phyloP scores from a whole-genome alignment of 2,329 filamentous ascomycete species.

The Cladophialophora yegresii region DNA sequence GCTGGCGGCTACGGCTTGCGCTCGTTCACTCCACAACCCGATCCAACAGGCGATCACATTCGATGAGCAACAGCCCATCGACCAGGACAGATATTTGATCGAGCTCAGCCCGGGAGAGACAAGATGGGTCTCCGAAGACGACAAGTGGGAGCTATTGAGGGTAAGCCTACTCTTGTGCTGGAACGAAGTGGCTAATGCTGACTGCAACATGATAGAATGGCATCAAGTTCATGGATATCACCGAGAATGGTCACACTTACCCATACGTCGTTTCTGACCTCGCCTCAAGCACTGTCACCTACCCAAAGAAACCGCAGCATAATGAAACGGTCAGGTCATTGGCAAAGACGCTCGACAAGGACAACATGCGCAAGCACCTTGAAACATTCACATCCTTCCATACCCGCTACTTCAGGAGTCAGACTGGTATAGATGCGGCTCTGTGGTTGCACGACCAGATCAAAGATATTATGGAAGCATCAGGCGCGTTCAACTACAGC shows the following conservation, averaged over 20 bases:
- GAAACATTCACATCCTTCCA: slow-evolving; percentile 65
- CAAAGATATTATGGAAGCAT: slow-evolving; percentile 67
- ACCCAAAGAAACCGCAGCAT: slow-evolving; percentile 66
- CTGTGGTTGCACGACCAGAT: slow-evolving; percentile 82
- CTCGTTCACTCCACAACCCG: slow-evolving; percentile 35
- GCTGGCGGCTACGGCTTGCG: slow-evolving; percentile 41
- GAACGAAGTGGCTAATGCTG: slow-evolving; percentile 19
- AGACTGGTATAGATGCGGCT: slow-evolving; percentile 76
- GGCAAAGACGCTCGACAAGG: slow-evolving; percentile 69
- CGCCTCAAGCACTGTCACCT: slow-evolving; percentile 53
- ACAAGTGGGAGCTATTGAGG: slow-evolving; percentile 88
- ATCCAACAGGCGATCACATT: slow-evolving; percentile 40
- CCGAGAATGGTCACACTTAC: slow-evolving; percentile 69
- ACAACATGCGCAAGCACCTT: slow-evolving; percentile 74
- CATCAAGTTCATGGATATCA: slow-evolving; percentile 92
- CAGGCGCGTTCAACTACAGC: slow-evolving; percentile 66
- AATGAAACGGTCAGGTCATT: slow-evolving; percentile 69
- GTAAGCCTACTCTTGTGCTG: slow-evolving; percentile 53
- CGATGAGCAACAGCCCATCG: slow-evolving; percentile 8
- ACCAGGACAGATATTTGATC: slow-evolving; percentile 66
- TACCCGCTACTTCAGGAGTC: slow-evolving; percentile 61
- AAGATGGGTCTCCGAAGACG: slow-evolving; percentile 85
- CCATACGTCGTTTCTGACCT: slow-evolving; percentile 42
- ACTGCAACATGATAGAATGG: slow-evolving; percentile 63
- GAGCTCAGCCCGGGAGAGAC: slow-evolving; percentile 83